phyloP scores from a whole-genome alignment of 2,329 filamentous ascomycete genomes.

The Aspergillus eucalypticola region DNA sequence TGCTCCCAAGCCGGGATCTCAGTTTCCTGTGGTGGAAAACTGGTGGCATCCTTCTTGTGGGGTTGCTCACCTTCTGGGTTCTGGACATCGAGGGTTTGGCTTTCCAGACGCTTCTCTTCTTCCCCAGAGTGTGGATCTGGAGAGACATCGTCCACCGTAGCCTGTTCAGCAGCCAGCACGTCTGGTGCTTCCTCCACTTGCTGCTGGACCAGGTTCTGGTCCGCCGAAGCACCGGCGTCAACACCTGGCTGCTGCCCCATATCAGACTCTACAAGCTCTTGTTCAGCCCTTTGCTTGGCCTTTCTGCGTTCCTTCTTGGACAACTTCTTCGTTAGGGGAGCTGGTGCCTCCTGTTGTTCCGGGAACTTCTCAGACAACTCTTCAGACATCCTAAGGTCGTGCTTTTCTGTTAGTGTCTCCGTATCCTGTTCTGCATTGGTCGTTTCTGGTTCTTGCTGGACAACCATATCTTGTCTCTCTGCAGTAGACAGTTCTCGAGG shows the following conservation, averaged over 20 bases:
- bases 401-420: constrained; percentile 2
- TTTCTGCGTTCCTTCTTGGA: constrained; percentile 43
- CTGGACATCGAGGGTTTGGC: constrained; percentile 7
- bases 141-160: constrained; percentile 14
- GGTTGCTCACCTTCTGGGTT: constrained; percentile 2
- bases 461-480: neutral
- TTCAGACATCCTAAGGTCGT: constrained; percentile 12
- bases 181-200: neutral
- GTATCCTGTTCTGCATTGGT: neutral
- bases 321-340: constrained; percentile 25
- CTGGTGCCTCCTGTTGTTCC: constrained; percentile 8
- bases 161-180: neutral
- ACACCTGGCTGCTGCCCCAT: constrained; percentile 8
- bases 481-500: neutral
- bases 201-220: neutral
- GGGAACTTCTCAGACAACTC: constrained; percentile 15
- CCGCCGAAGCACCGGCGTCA: constrained; percentile 6
- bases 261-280: constrained; percentile 12
- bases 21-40: constrained; percentile 3
- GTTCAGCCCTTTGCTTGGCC: constrained; percentile 30
- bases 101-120: constrained; percentile 30
- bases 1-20: constrained; percentile 9
- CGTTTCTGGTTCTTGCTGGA: neutral
- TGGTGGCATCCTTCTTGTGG: constrained; percentile 3
- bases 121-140: constrained; percentile 34